phyloP scores from a whole-genome alignment of 73 alveolate genomes.

The Paramecium sexaurelia region DNA sequence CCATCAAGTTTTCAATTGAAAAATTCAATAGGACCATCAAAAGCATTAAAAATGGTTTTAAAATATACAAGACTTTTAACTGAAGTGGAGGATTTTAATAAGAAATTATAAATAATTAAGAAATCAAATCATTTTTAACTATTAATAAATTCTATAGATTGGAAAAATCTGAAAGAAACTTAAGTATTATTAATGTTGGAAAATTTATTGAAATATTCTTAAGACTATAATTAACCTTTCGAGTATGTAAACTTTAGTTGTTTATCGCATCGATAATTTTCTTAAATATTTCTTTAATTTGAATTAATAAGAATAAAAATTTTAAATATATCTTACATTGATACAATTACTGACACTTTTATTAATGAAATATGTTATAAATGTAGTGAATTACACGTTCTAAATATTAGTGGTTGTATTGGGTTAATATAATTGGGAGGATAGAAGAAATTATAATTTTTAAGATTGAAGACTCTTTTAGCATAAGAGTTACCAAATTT shows the following conservation, averaged over 20 bases:
- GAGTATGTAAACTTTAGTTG: neutral
- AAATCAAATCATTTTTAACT: neutral
- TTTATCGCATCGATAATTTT: neutral
- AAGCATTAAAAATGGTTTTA: conserved; percentile 14
- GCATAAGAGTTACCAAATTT: neutral
- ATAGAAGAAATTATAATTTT: neutral
- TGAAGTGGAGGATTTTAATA: neutral
- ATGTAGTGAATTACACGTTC: conserved; percentile 3
- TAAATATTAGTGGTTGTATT: neutral
- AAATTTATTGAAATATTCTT: neutral
- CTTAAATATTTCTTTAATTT: neutral
- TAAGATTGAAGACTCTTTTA: neutral
- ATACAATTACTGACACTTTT: neutral
- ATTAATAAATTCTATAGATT: neutral
- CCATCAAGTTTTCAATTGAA: neutral
- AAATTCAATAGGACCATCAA: conserved; percentile 2
- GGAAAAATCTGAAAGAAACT: neutral
- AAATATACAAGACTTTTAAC: neutral
- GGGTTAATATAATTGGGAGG: neutral
- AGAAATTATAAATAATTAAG: neutral
- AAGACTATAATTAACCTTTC: neutral
- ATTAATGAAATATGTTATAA: neutral
- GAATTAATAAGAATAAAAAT: neutral
- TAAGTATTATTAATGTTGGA: neutral
- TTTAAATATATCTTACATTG: neutral